Conservation (phyloP, 225 moss, liverwort and hornwort genomes). For the Pleurozium schreberi region DNA sequence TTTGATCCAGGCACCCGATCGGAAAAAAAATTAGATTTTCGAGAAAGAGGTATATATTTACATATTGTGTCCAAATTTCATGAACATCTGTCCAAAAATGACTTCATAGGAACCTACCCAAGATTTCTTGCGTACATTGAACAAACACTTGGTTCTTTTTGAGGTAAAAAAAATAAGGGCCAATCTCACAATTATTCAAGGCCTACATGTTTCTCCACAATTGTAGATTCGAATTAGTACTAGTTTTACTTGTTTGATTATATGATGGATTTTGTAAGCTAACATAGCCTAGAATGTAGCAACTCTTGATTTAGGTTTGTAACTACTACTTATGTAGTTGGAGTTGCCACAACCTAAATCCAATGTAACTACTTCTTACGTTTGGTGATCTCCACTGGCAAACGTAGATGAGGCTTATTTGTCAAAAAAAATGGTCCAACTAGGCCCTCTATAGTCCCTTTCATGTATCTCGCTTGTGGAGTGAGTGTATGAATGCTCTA, state of each 20-base stretch:
- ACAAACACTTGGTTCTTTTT: no score
- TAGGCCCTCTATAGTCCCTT: neutral
- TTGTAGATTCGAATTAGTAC: neutral
- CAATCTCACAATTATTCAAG: neutral
- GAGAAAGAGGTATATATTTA: no score
- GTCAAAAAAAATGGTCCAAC: neutral
- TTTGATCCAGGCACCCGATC: no score
- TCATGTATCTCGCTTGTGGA: accelerated
- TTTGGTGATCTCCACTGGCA: accelerated
- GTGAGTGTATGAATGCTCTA: neutral
- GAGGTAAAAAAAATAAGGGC: accelerated
- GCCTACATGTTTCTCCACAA: accelerated
- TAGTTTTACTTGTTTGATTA: accelerated
- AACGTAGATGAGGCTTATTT: accelerated
- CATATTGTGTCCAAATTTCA: no score
- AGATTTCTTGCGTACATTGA: no score
- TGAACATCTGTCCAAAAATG: no score
- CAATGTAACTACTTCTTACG: accelerated
- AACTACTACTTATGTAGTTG: neutral
- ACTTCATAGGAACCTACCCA: no score
- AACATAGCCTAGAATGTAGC: neutral
- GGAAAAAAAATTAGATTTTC: no score
- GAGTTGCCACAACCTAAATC: no score
- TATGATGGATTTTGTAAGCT: accelerated
- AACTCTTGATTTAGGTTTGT: accelerated